Evolutionary conservation across 129 eudicot genomes (phyloP).

Genomic region (Tagetes erecta): DNA sequence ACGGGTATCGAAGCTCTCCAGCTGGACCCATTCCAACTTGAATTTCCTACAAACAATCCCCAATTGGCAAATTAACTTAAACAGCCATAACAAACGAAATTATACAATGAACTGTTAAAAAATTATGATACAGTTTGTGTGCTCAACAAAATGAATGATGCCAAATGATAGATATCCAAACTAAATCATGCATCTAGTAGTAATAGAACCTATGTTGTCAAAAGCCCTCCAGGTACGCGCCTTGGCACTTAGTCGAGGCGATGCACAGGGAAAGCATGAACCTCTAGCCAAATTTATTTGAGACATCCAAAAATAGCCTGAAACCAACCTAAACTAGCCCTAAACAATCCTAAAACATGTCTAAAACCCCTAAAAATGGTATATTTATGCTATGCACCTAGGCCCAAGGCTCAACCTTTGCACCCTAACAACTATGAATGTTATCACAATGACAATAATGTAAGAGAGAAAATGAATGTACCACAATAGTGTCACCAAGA

Average conservation of each 20-base stretch:
- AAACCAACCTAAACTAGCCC: too few species aligned
- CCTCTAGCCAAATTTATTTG: too few species aligned
- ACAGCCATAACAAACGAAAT: background rate
- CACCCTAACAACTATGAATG: too few species aligned
- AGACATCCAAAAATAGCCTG: too few species aligned
- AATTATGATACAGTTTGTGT: background rate
- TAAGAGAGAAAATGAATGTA: constrained; percentile 11
- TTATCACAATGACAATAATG: background rate
- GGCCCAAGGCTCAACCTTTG: too few species aligned
- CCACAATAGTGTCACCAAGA: constrained; percentile 93
- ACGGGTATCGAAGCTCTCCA: constrained; percentile 96
- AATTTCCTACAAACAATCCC: constrained; percentile 58
- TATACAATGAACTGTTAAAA: background rate
- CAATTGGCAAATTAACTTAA: background rate
- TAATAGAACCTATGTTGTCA: background rate
- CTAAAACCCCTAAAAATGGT: too few species aligned
- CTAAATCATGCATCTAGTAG: background rate
- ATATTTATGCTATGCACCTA: too few species aligned
- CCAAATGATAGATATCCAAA: background rate
- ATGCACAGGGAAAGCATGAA: too few species aligned
- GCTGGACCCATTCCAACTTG: constrained; percentile 99
- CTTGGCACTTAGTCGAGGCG: too few species aligned
- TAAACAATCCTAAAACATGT: too few species aligned
- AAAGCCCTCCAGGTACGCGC: too few species aligned
- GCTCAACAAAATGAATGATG: background rate